Base-by-base conservation (phyloP, 1,284 basidiomycete species). In the Xerocomus amazonicus region DNA sequence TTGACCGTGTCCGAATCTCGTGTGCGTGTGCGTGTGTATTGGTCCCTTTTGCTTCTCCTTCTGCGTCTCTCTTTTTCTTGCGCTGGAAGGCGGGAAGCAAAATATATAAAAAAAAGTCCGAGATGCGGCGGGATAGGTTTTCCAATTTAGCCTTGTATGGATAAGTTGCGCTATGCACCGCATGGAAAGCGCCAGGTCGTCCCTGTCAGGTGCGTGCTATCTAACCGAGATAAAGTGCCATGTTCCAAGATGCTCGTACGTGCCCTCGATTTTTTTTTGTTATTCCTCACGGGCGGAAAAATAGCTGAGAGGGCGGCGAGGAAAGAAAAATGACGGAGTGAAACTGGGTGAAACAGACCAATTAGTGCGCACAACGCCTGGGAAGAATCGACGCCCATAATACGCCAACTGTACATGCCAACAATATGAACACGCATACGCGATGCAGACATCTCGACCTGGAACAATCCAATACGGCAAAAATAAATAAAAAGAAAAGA, bases 141-240 rank as follows among this genome's bases (percentile, higher is more conserved):
- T 23, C 7, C 47, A 61, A 59, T 61, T 35, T 63, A 61, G 19
- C 60, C 59, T 33, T 51, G 51, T 62, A 35, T 53, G 52, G 44
- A 19, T 9, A 13, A 6, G 31, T 23, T 23, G 9, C 16, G 23
- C 14, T 12, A 23, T 34, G 13, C 9, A 32, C 45, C 63, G 62
- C 62, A 14, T 43, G 42, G 31, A 32, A 42, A 19, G 17, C 13
- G 17, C 28, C 23, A 43, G 42, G 19, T 19, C 19, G 19, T 23
- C 19, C 19, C 19, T 23, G 7, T 26, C 38, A 17, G 16, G 17
- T 32, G 12, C 10, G 28, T 23, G 32, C 10, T 28, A 43, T 43
- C 42, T 43, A 43, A 5, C 31, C 42, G 42, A 33, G 31, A 26
- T 33, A 43, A 32, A 9, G 12, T 14, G 29, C 4, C 19, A 23